Evolutionary conservation across 176 grass and related monocot species (phyloP).

Genomic region (Panicum miliaceum): DNA sequence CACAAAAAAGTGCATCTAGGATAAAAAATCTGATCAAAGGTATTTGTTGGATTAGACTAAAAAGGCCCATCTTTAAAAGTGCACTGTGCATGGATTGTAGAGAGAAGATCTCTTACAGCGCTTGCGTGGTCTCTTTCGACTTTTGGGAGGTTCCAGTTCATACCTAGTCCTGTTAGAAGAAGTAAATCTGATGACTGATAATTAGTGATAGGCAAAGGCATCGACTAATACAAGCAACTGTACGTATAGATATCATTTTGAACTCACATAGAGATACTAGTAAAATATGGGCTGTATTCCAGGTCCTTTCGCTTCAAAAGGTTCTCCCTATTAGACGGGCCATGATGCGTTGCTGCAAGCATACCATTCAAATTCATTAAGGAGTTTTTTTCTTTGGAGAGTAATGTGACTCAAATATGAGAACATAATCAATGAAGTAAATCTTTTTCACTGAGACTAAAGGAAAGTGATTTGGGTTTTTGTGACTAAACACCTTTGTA

Average conservation of each 20-base stretch:
- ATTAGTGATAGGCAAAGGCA: slow-evolving; percentile 2
- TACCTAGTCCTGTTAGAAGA: slow-evolving; percentile 42
- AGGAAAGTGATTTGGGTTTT: not conserved
- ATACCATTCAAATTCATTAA: slow-evolving; percentile 15
- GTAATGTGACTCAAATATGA: not conserved
- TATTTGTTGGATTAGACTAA: slow-evolving; percentile 24
- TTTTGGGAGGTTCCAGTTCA: slow-evolving; percentile 22
- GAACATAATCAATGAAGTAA: not conserved
- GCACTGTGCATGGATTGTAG: not conserved
- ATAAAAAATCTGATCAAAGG: not conserved
- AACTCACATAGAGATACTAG: slow-evolving; percentile 46
- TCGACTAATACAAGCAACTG: slow-evolving; percentile 8
- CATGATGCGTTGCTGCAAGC: slow-evolving; percentile 56
- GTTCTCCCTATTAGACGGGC: slow-evolving; percentile 28
- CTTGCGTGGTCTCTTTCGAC: slow-evolving; percentile 52
- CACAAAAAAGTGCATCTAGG: not conserved
- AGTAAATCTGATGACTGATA: slow-evolving; percentile 23
- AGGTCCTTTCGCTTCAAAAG: slow-evolving; percentile 25
- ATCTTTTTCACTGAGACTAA: not conserved
- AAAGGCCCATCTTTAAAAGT: slow-evolving; percentile 19
- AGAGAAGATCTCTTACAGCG: slow-evolving; percentile 43
- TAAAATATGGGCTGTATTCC: slow-evolving; percentile 14
- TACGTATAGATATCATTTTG: slow-evolving; percentile 8
- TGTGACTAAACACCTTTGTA: not conserved
- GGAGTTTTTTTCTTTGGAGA: slow-evolving; percentile 17